A percentile compares a stretch with the other conserved stretches of the same genome.
phyloP scores from a whole-genome alignment of 148 eudicot genomes.

The Rhododendron griersonianum region DNA sequence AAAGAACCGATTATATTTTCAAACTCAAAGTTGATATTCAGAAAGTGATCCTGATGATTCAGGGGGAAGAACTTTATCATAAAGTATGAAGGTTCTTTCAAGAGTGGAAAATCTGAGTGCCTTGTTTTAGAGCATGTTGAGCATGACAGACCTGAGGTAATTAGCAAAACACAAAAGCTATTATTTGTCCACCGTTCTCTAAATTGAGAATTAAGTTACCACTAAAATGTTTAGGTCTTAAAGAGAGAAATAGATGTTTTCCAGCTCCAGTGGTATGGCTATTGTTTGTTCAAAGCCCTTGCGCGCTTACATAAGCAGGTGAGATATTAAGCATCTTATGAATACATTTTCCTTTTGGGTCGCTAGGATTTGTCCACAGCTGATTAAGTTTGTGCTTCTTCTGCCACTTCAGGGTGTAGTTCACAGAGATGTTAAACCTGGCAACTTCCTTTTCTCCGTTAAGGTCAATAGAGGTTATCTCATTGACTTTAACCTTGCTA shows the following conservation, averaged over 20 bases:
- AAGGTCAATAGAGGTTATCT: conserved; percentile 60
- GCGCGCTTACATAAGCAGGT: conserved; percentile 87
- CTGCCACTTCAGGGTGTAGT: conserved; percentile 55
- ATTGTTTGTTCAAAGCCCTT: conserved; percentile 85
- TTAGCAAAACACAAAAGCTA: background rate
- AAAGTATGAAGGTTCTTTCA: conserved; percentile 45
- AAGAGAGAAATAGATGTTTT: conserved; percentile 56
- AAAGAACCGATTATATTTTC: background rate
- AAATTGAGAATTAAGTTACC: conserved; percentile 3
- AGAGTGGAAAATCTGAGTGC: conserved; percentile 61
- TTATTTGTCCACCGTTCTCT: background rate
- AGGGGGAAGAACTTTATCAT: conserved; percentile 82
- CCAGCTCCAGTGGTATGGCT: conserved; percentile 87
- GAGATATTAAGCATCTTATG: background rate
- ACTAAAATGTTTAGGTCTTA: conserved; percentile 39
- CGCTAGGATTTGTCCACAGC: conserved; percentile 2
- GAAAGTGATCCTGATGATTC: conserved; percentile 15
- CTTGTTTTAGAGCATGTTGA: conserved; percentile 82
- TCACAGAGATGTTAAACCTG: conserved; percentile 95
- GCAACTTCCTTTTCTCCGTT: conserved; percentile 79
- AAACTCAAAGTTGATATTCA: conserved; percentile 7
- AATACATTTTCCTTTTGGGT: background rate
- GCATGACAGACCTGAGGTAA: conserved; percentile 90
- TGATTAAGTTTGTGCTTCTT: conserved; percentile 1
- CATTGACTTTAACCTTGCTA: conserved; percentile 90